Percentiles rank a stretch among this genome's conserved stretches.
These are phyloP conservation scores for Pyrus communis DNA, from an alignment of 306 rosid genomes.

Conservation along the genomic window DNA sequence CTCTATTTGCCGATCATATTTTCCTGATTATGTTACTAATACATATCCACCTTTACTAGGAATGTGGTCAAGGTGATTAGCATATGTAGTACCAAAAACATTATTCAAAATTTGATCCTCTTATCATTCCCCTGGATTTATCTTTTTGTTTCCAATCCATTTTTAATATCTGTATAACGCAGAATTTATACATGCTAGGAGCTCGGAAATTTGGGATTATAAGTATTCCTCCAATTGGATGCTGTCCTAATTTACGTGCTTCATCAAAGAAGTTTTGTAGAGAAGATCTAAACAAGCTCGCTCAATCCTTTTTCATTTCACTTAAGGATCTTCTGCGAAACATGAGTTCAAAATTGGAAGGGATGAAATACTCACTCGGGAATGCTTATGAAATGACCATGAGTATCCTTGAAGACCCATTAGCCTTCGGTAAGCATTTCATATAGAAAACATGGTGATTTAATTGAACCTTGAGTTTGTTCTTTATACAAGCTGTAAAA, in stretches of 20 bases:
- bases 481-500: no score
- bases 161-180: background rate
- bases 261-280: constrained; percentile 2
- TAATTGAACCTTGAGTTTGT: no score
- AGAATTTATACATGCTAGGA: constrained; percentile 37
- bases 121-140: no score
- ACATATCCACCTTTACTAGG: no score
- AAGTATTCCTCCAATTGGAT: constrained; percentile 38
- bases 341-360: background rate
- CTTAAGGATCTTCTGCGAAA: background rate
- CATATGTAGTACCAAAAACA: no score
- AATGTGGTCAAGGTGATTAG: no score
- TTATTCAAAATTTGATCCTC: no score
- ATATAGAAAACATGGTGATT: no score
- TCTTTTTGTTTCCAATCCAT: no score
- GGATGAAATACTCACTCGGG: constrained; percentile 3
- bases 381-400: constrained; percentile 3
- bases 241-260: constrained; percentile 28
- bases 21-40: no score
- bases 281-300: constrained; percentile 24
- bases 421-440: constrained; percentile 4
- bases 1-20: no score
- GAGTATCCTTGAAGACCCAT: constrained; percentile 2
- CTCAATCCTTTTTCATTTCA: background rate
- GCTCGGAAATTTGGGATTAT: constrained; percentile 48